Evolutionary conservation across 2,329 filamentous ascomycete species (phyloP), one percentile per base, ranked within the genome.

Genomic region (Fonsecaea pugnacius): DNA sequence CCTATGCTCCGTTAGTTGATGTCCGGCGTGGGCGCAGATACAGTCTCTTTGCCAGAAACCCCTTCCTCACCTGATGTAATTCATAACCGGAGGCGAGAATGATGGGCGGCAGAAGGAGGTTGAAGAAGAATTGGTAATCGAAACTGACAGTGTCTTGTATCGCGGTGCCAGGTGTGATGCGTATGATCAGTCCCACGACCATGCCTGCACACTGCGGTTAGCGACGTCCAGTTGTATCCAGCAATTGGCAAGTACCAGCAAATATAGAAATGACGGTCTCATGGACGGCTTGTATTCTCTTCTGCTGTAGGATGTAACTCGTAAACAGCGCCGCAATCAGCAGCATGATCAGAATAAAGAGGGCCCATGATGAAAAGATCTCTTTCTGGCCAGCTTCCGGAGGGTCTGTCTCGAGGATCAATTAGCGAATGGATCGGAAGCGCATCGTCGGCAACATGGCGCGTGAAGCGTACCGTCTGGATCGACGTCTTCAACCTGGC

Each of bases 91-190:
- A 97, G 16, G 93, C 94, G 32, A 99, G 85, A 75, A 99, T 99
- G 75, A 99, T 99, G 62, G 95, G 95, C 40, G 95, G 95, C n/a
- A 99, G 90, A 12, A 99, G 87, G 52, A 99, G 86, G 78, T 99
- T 99, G 84, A 99, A 99, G 84, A 99, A 99, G 83, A 98, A 96
- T 75, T 98, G 93, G 77, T 97, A 97, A 81, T 98, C 91, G 83
- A 99, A 99, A 78, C 90, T 96, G 74, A 99, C 92, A 69, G 91
- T 88, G 75, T 91, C 91, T 76, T 93, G 89, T 72, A 99, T 92
- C 68, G 90, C 91, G 67, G 91, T 89, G 70, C 90, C 89, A 58
- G 90, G 89, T 50, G 88, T 91, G 68, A 97, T 81, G 73, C 95
- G 87, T 64, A 99, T 87, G 65, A 96, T 85, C 72, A 99, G 82